phyloP scores from a whole-genome alignment of 73 alveolate species.

The Tetrahymena elliotti region DNA sequence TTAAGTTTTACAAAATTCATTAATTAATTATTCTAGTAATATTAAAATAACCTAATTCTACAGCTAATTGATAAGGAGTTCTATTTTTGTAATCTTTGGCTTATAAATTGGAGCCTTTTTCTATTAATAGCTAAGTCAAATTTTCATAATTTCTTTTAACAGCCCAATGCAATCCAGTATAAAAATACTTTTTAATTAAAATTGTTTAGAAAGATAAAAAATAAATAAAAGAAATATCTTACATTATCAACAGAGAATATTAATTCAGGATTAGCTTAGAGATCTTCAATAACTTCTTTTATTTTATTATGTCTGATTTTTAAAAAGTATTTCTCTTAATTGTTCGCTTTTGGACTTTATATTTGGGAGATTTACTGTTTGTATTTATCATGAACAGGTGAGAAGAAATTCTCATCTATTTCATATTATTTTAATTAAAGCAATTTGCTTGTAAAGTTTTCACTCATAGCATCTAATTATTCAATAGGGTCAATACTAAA shows the following conservation, averaged over 20 bases:
- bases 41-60: not conserved
- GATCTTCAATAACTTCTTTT: not conserved
- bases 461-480: not conserved
- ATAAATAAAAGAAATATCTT: not conserved
- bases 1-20: not conserved
- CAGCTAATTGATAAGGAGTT: not conserved
- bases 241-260: not conserved
- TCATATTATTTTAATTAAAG: not conserved
- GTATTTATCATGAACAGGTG: not conserved
- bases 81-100: not conserved
- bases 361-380: not conserved
- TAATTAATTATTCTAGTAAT: not conserved
- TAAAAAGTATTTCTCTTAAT: not conserved
- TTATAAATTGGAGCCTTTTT: not conserved
- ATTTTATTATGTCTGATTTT: not conserved
- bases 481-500: not conserved
- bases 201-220: not conserved
- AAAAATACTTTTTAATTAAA: not conserved
- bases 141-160: not conserved
- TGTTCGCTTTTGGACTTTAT: not conserved
- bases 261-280: not conserved
- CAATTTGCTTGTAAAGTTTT: not conserved
- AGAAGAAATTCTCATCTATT: not conserved
- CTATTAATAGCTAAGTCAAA: not conserved
- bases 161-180: not conserved